These are phyloP conservation scores for Pueraria montana DNA, from an alignment of 306 rosid species.

Conservation along the genomic window DNA sequence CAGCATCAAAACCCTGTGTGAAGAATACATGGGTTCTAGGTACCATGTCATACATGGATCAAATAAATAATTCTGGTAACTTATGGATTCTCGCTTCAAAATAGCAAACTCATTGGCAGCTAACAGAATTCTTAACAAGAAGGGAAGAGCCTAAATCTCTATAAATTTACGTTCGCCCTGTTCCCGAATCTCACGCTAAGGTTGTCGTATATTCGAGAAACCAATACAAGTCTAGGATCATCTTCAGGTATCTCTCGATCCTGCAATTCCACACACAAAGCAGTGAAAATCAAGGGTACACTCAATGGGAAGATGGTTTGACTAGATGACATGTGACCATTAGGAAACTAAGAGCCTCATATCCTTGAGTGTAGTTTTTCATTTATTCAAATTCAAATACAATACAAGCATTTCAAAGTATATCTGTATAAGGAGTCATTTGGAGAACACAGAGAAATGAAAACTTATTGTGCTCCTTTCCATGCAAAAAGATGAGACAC, in stretches of 20 bases:
- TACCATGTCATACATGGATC: conserved; percentile 34
- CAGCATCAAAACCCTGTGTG: conserved; percentile 28
- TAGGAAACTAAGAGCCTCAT: not conserved
- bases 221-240: conserved; percentile 80
- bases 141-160: conserved; percentile 10
- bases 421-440: not conserved
- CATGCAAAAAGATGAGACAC: not conserved
- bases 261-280: conserved; percentile 54
- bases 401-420: conserved; percentile 21
- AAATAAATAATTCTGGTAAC: conserved; percentile 31
- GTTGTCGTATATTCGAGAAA: conserved; percentile 55
- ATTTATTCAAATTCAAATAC: too few species aligned
- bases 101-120: conserved; percentile 26
- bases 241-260: conserved; percentile 81
- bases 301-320: conserved; percentile 7
- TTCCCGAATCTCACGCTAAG: conserved; percentile 54
- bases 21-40: conserved; percentile 14
- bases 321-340: conserved; percentile 2
- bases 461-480: not conserved
- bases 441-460: not conserved
- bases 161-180: conserved; percentile 25
- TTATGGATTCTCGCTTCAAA: conserved; percentile 20
- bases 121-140: conserved; percentile 36
- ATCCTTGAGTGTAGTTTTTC: not conserved
- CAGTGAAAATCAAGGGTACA: conserved; percentile 26